A percentile compares a stretch with the other conserved stretches of the same genome.
Evolutionary conservation across 2,329 filamentous ascomycete species (phyloP).

Genomic region (Catunica adiposa): DNA sequence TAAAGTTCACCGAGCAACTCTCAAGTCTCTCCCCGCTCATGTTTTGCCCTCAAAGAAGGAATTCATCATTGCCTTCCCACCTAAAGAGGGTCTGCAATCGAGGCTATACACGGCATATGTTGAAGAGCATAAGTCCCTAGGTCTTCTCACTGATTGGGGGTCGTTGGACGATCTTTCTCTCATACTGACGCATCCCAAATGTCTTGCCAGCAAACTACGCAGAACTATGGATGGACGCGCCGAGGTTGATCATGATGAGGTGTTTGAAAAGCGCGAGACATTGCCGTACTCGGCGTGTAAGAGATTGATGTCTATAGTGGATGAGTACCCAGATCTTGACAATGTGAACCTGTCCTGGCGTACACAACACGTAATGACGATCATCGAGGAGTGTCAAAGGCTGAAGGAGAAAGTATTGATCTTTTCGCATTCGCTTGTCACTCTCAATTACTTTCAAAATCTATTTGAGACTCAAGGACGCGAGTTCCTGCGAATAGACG

Average conservation of each 20-base stretch:
- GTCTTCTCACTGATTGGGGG: conserved; percentile 20
- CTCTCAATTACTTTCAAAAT: conserved; percentile 50
- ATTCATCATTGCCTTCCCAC: conserved; percentile 58
- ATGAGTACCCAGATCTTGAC: conserved; percentile 9
- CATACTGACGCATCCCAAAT: conserved; percentile 36
- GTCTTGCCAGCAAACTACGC: conserved; percentile 25
- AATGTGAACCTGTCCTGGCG: conserved; percentile 29
- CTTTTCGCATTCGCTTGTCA: conserved; percentile 58
- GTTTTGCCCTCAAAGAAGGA: conserved; percentile 62
- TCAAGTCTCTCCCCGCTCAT: conserved; percentile 41
- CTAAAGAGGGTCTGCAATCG: conserved; percentile 46
- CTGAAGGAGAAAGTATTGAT: conserved; percentile 60
- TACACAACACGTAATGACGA: conserved; percentile 27
- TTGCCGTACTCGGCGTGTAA: conserved; percentile 3
- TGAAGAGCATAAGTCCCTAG: conserved; percentile 4
- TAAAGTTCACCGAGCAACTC: conserved; percentile 62
- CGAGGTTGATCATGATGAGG: background rate
- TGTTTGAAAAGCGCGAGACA: conserved; percentile 3
- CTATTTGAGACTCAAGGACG: conserved; percentile 35
- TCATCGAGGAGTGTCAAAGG: conserved; percentile 47
- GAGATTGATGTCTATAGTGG: conserved; percentile 3
- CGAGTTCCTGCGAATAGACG: conserved; percentile 48
- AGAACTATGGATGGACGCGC: background rate
- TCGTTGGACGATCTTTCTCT: conserved; percentile 26
- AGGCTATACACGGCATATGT: conserved; percentile 41